A percentile compares a stretch with the other conserved stretches of the same genome.
Evolutionary conservation across 176 grass and related monocot genomes (phyloP).

Genomic region (Ensete ventricosum): DNA sequence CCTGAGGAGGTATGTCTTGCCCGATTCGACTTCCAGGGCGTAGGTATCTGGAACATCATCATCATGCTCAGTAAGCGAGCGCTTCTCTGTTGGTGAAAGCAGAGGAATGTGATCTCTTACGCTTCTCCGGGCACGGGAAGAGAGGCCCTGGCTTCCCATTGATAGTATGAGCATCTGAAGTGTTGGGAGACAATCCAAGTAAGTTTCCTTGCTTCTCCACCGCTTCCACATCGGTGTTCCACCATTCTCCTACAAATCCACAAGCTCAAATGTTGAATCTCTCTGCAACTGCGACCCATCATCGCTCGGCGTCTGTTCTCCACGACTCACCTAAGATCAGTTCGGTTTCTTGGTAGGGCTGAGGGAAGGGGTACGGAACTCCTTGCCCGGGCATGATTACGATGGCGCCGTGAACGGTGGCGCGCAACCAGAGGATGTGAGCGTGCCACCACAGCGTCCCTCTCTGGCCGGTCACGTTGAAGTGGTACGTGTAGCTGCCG

Average conservation of each 20-base stretch:
- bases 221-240: conserved; percentile 41
- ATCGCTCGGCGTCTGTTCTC: no score
- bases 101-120: conserved; percentile 8
- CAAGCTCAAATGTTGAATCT: not conserved
- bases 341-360: conserved; percentile 40
- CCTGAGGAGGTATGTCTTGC: conserved; percentile 50
- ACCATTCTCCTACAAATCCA: conserved; percentile 45
- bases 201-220: conserved; percentile 33
- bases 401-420: conserved; percentile 53
- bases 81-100: no score
- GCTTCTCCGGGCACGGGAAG: conserved; percentile 44
- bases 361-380: conserved; percentile 52
- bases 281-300: not conserved
- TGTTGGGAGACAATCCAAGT: conserved; percentile 47
- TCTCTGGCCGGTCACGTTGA: conserved; percentile 37
- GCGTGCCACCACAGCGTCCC: conserved; percentile 60
- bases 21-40: conserved; percentile 32
- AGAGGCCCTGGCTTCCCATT: conserved; percentile 60
- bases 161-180: conserved; percentile 51
- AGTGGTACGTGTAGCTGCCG: conserved; percentile 44
- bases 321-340: conserved; percentile 38
- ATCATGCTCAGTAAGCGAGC: no score
- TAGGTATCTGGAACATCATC: conserved; percentile 38
- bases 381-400: conserved; percentile 40
- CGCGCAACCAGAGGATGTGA: conserved; percentile 53